These are phyloP conservation scores for Ceratonia siliqua DNA, from an alignment of 306 rosid genomes.

Conservation along the genomic window DNA sequence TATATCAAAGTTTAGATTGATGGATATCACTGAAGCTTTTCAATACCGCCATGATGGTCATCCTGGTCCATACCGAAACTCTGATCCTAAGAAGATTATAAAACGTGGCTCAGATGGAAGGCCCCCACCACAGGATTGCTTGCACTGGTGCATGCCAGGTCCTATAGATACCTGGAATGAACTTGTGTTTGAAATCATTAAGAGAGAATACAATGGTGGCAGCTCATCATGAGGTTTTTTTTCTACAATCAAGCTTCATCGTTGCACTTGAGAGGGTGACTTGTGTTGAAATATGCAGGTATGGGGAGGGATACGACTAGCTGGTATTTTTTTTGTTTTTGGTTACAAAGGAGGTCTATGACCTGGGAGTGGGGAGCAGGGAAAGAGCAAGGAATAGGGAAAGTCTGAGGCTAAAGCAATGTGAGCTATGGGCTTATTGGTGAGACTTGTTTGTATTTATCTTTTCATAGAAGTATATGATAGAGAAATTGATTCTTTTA, in stretches of 20 bases:
- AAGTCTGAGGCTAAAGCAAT: no score
- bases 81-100: slow-evolving; percentile 84
- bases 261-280: no score
- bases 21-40: slow-evolving; percentile 81
- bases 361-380: no score
- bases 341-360: no score
- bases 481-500: slow-evolving; percentile 42
- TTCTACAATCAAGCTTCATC: slow-evolving; percentile 17
- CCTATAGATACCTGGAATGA: slow-evolving; percentile 98
- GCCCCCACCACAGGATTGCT: slow-evolving; percentile 99
- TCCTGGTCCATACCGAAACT: slow-evolving; percentile 89
- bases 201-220: slow-evolving; percentile 62
- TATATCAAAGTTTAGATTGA: slow-evolving; percentile 63
- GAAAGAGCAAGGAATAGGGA: no score
- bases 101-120: slow-evolving; percentile 82
- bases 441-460: slow-evolving; percentile 13
- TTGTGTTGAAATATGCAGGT: slow-evolving; percentile 30
- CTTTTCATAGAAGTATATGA: slow-evolving; percentile 21
- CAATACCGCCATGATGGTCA: slow-evolving; percentile 90
- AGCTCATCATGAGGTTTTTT: slow-evolving; percentile 44
- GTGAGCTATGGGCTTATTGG: no score
- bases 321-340: no score
- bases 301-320: slow-evolving; percentile 24
- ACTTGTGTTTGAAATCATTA: slow-evolving; percentile 66
- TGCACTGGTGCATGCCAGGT: slow-evolving; percentile 99